These are phyloP conservation scores for Mitragyna speciosa DNA, from an alignment of 257 asterid species.

Conservation along the genomic window DNA sequence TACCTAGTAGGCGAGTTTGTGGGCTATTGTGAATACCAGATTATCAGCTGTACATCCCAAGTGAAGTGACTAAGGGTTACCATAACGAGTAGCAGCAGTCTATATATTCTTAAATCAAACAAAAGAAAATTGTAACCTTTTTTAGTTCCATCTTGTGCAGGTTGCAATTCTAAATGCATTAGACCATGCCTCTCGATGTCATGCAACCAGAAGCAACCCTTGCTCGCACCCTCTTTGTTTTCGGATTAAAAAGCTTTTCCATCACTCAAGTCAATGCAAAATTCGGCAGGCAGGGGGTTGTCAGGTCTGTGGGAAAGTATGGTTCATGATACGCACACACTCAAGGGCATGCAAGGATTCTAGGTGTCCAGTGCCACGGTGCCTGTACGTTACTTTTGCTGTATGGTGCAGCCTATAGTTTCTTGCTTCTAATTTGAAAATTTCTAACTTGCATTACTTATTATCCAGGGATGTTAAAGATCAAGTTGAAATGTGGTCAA, in stretches of 20 bases:
- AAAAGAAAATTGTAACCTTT: not conserved
- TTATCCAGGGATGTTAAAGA: conserved; percentile 18
- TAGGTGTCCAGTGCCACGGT: conserved; percentile 51
- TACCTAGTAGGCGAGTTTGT: not conserved
- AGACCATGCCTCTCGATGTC: conserved; percentile 47
- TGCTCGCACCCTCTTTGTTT: conserved; percentile 42
- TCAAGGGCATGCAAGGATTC: conserved; percentile 35
- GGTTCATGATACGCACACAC: conserved; percentile 46
- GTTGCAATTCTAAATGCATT: conserved; percentile 28
- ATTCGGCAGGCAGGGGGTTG: conserved; percentile 40
- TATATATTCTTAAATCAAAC: not conserved
- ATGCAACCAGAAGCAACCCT: conserved; percentile 24
- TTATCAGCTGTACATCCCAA: not conserved
- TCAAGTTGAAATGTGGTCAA: not conserved
- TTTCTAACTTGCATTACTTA: not conserved
- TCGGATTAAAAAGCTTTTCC: conserved; percentile 31
- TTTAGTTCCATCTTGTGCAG: not conserved
- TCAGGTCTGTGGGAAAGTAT: conserved; percentile 31
- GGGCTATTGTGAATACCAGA: not conserved
- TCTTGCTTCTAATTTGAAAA: conserved; percentile 4
- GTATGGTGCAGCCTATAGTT: conserved; percentile 8
- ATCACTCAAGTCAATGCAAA: conserved; percentile 35
- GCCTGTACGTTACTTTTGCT: conserved; percentile 38
- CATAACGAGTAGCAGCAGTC: not conserved
- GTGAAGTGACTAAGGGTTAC: not conserved